These are phyloP conservation scores for Cutaneotrichosporon arboriforme DNA, from an alignment of 1,284 basidiomycete genomes.

Conservation along the genomic window DNA sequence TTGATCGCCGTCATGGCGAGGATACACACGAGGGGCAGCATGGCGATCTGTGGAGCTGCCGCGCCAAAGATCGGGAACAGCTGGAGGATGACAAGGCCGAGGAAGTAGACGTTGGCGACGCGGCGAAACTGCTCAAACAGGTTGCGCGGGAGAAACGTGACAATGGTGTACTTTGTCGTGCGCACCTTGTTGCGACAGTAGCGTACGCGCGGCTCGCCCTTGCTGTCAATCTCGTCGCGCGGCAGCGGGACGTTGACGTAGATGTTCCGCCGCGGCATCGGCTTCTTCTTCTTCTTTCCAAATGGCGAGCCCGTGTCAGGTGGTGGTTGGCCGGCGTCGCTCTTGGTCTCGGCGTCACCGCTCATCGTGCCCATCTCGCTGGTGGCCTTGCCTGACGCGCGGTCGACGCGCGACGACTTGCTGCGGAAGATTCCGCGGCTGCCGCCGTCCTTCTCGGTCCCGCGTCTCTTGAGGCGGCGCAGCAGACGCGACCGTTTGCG, in stretches of 20 bases:
- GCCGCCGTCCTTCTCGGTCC: background rate
- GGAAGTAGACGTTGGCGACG: conserved; percentile 89
- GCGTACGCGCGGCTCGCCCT: conserved; percentile 69
- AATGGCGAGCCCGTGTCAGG: background rate
- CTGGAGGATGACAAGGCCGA: conserved; percentile 76
- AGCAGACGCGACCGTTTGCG: conserved; percentile 52
- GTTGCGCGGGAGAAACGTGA: conserved; percentile 93
- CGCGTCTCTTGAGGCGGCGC: conserved; percentile 44
- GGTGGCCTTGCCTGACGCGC: background rate
- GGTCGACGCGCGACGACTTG: background rate
- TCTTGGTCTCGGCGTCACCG: background rate
- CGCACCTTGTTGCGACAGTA: conserved; percentile 92
- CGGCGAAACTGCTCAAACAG: conserved; percentile 84
- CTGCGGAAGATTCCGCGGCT: background rate
- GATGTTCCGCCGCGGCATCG: conserved; percentile 59
- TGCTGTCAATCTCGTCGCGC: conserved; percentile 17
- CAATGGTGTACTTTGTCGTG: conserved; percentile 85
- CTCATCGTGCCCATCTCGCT: background rate
- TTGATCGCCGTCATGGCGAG: conserved; percentile 85
- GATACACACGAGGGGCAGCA: conserved; percentile 83
- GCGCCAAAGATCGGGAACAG: conserved; percentile 90
- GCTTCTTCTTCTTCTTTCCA: conserved; percentile 16
- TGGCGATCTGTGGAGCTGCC: conserved; percentile 72
- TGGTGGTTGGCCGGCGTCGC: too few relatives aligned
- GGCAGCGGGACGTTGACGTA: conserved; percentile 61